phyloP scores from a whole-genome alignment of 2,329 filamentous ascomycete species.

The Aspergillus sp. region DNA sequence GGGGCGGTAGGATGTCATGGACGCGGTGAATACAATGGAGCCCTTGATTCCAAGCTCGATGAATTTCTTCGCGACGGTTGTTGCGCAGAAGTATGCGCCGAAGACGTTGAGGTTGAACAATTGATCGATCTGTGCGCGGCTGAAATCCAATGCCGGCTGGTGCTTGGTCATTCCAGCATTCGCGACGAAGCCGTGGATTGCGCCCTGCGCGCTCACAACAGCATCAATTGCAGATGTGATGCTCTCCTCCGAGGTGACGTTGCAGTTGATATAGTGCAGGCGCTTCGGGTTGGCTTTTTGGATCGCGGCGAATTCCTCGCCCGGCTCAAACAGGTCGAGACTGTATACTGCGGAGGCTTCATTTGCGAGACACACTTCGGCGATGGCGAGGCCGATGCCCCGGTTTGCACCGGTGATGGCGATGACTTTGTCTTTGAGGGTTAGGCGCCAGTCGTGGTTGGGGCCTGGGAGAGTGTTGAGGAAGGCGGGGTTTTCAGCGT shows the following conservation, averaged over 20 bases:
- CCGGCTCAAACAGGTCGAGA: constrained; percentile 44
- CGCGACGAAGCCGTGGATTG: constrained; percentile 50
- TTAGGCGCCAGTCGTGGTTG: constrained; percentile 51
- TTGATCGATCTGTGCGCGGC: constrained; percentile 43
- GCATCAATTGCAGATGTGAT: constrained; percentile 48
- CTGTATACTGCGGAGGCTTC: constrained; percentile 45
- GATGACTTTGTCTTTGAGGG: constrained; percentile 39
- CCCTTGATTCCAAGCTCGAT: constrained; percentile 47
- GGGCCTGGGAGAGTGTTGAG: constrained; percentile 45
- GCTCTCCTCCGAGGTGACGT: constrained; percentile 50
- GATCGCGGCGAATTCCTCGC: constrained; percentile 39
- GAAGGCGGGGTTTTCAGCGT: constrained; percentile 21
- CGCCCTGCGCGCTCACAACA: constrained; percentile 43
- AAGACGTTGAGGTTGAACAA: constrained; percentile 52
- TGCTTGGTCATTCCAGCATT: constrained; percentile 53
- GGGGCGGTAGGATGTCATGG: constrained; percentile 55
- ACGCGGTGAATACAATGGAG: constrained; percentile 51
- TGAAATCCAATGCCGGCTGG: constrained; percentile 52
- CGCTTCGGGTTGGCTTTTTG: constrained; percentile 45
- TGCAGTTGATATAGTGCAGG: constrained; percentile 51
- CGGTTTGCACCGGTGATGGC: constrained; percentile 29
- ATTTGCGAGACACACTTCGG: constrained; percentile 53
- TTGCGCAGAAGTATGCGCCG: constrained; percentile 38
- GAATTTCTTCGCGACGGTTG: constrained; percentile 39
- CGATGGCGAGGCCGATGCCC: constrained; percentile 53